A percentile compares a stretch with the other conserved stretches of the same genome.
Evolutionary conservation across 345 rosid species (phyloP).

Genomic region (Excoecaria agallocha): DNA sequence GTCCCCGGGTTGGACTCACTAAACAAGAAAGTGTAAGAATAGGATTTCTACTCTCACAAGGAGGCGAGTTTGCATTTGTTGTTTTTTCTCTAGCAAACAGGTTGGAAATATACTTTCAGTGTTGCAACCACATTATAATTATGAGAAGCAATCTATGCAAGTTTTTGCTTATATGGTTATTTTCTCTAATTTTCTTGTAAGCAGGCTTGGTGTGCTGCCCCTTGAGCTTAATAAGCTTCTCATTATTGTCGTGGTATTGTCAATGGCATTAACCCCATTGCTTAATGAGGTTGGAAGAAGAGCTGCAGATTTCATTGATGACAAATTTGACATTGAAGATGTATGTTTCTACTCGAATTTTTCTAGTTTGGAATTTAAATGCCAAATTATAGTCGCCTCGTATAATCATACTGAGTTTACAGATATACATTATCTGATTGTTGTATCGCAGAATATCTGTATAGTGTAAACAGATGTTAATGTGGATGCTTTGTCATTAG

Average conservation of each 20-base stretch:
- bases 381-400: not conserved
- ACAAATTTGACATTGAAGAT: conserved; percentile 40
- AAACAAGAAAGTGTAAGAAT: conserved; percentile 85
- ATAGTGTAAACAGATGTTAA: not conserved
- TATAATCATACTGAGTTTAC: conserved; percentile 1
- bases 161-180: conserved; percentile 20
- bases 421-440: not conserved
- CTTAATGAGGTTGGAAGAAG: conserved; percentile 81
- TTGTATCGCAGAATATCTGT: not conserved
- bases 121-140: conserved; percentile 13
- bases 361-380: conserved; percentile 9
- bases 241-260: conserved; percentile 88
- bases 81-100: conserved; percentile 95
- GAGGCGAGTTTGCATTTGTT: conserved; percentile 96
- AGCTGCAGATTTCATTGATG: conserved; percentile 77
- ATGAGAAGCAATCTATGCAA: not conserved
- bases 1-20: conserved; percentile 95
- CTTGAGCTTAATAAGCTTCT: conserved; percentile 97
- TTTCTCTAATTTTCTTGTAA: conserved; percentile 5
- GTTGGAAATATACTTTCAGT: conserved; percentile 32
- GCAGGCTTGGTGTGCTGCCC: conserved; percentile 95
- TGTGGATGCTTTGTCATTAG: not conserved
- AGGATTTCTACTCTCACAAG: conserved; percentile 91
- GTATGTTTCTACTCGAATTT: conserved; percentile 33
- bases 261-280: conserved; percentile 93